Evolutionary conservation across 371 early-diverging fungal genomes (phyloP).

Genomic region (Mortierella sp.): DNA sequence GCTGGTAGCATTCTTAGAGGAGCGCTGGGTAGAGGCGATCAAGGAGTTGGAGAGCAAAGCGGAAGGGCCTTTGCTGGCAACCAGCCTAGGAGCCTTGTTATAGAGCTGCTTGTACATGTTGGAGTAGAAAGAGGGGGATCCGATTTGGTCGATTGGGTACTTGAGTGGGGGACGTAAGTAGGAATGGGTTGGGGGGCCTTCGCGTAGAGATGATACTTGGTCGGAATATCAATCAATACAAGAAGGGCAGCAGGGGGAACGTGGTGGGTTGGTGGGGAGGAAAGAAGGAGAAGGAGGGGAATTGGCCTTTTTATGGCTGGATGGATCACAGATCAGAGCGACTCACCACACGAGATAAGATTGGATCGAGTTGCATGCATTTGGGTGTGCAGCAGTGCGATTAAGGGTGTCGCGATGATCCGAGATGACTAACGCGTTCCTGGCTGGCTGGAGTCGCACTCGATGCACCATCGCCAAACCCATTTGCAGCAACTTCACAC

Average conservation of each 20-base stretch:
- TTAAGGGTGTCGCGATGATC: too few species aligned
- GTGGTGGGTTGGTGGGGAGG: conserved; percentile 26
- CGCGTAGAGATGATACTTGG: conserved; percentile 54
- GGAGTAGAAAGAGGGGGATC: not conserved
- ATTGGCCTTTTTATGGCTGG: not conserved
- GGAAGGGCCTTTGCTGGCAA: conserved; percentile 31
- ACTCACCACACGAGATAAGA: too few species aligned
- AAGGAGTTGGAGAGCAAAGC: conserved; percentile 36
- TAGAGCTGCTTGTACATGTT: conserved; percentile 52
- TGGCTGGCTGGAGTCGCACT: too few species aligned
- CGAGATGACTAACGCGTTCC: too few species aligned
- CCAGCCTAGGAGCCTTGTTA: conserved; percentile 42
- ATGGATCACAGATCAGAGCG: not conserved
- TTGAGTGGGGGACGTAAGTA: not conserved
- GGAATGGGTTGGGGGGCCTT: conserved; percentile 11
- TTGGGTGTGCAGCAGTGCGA: too few species aligned
- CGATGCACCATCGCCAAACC: too few species aligned
- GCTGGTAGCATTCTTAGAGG: conserved; percentile 9
- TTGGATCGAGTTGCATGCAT: too few species aligned
- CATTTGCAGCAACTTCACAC: too few species aligned
- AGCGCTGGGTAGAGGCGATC: conserved; percentile 19
- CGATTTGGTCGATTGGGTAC: conserved; percentile 21
- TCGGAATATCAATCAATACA: conserved; percentile 52
- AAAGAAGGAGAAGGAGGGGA: conserved; percentile 10
- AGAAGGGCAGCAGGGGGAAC: conserved; percentile 9